These are phyloP conservation scores for Cladosporium sp. DNA, from an alignment of 2,329 filamentous ascomycete species.

Conservation along the genomic window DNA sequence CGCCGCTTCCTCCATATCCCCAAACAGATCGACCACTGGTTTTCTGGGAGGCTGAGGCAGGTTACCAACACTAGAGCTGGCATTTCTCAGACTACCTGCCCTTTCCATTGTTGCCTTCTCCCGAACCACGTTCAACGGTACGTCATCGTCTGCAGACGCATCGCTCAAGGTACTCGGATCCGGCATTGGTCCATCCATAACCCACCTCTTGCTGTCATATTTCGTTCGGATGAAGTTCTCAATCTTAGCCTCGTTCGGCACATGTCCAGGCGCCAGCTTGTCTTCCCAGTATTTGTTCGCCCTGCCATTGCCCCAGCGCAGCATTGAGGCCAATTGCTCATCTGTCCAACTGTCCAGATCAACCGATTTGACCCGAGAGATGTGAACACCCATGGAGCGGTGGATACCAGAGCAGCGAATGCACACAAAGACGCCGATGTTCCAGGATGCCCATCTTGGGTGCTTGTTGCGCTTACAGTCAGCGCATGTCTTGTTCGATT, in stretches of 20 bases:
- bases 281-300: slow-evolving; percentile 99
- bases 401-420: slow-evolving; percentile 97
- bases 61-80: slow-evolving; percentile 14
- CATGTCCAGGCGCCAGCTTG: slow-evolving; percentile 84
- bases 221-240: slow-evolving; percentile 99
- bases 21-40: slow-evolving; percentile 70
- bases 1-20: slow-evolving; percentile 61
- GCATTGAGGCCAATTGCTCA: slow-evolving; percentile 88
- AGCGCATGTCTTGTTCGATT: slow-evolving; percentile 92
- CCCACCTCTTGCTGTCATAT: slow-evolving; percentile 97
- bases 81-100: slow-evolving; percentile 39
- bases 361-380: slow-evolving; percentile 95
- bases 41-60: slow-evolving; percentile 36
- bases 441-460: slow-evolving; percentile 99
- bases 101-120: slow-evolving; percentile 61
- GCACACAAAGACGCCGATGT: slow-evolving; percentile 93
- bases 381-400: slow-evolving; percentile 97
- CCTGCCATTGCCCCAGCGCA: slow-evolving; percentile 92
- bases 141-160: slow-evolving; percentile 69
- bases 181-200: slow-evolving; percentile 95
- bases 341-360: slow-evolving; percentile 98
- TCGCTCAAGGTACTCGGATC: slow-evolving; percentile 87
- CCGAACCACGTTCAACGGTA: slow-evolving; percentile 64
- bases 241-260: slow-evolving; percentile 94
- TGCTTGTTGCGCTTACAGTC: slow-evolving; percentile 99